Evolutionary conservation across 129 eudicot genomes (phyloP).

Genomic region (Solidago caesia): DNA sequence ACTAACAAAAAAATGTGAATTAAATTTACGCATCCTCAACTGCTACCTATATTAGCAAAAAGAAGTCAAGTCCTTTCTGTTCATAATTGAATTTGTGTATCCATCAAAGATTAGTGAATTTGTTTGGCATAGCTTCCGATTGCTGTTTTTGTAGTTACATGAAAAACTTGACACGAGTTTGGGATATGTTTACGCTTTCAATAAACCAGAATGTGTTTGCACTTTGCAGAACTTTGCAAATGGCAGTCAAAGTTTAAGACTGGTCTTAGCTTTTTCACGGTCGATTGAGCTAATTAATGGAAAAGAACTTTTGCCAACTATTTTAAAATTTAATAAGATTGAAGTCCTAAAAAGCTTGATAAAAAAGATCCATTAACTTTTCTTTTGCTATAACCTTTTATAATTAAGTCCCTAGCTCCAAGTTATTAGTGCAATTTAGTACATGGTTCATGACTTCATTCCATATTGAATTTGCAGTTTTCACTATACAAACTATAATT

Average conservation of each 20-base stretch:
- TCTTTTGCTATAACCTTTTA: not conserved
- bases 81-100: not conserved
- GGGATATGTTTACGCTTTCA: not conserved
- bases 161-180: not conserved
- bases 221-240: conserved; percentile 7
- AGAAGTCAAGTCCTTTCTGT: not conserved
- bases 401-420: not conserved
- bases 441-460: not conserved
- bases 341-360: not conserved
- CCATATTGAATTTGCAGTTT: conserved; percentile 9
- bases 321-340: not conserved
- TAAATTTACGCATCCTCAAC: not conserved
- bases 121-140: not conserved
- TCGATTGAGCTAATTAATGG: not conserved
- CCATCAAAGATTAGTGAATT: not conserved
- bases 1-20: not conserved
- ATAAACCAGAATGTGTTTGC: not conserved
- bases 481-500: not conserved
- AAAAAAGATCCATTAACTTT: not conserved
- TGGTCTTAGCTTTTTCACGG: not conserved
- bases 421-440: conserved; percentile 1
- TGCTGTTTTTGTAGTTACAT: not conserved
- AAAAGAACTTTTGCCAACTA: not conserved
- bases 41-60: not conserved
- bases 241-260: not conserved